Percentiles rank a stretch among this genome's conserved stretches.
Evolutionary conservation across 1,284 basidiomycete species (phyloP).

Genomic region (Tranzscheliella williamsii): DNA sequence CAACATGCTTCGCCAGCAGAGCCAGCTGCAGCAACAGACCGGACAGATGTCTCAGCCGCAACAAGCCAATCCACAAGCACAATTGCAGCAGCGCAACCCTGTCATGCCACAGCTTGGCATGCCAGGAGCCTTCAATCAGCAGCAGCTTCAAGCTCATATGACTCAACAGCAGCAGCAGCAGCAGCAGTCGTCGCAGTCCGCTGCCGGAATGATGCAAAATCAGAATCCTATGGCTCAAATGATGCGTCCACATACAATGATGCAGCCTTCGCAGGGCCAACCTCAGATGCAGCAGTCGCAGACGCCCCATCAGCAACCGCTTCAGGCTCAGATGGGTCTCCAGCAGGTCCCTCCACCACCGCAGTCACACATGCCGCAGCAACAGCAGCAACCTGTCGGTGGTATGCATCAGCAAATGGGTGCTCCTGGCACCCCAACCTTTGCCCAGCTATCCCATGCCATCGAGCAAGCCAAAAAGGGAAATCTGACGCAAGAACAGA

Average conservation of each 20-base stretch:
- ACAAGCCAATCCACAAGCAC: constrained; percentile 9
- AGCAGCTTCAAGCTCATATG: constrained; percentile 37
- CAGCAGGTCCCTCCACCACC: constrained; percentile 5
- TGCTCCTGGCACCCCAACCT: constrained; percentile 9
- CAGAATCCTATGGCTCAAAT: constrained; percentile 21
- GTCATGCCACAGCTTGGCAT: constrained; percentile 36
- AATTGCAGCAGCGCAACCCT: constrained; percentile 37
- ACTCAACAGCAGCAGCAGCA: constrained; percentile 39
- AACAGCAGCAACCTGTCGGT: constrained; percentile 4
- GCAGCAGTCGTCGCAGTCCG: too few relatives aligned
- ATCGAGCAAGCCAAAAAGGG: constrained; percentile 45
- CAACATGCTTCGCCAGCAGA: constrained; percentile 38
- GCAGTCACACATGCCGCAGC: constrained; percentile 2
- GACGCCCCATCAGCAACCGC: constrained; percentile 7
- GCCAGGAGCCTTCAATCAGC: constrained; percentile 35
- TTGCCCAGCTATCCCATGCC: constrained; percentile 36
- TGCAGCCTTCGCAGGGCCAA: constrained; percentile 20
- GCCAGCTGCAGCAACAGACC: constrained; percentile 28
- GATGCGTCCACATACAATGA: constrained; percentile 10
- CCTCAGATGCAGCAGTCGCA: constrained; percentile 12
- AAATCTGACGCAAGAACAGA: constrained; percentile 36
- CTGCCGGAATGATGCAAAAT: constrained; percentile 22
- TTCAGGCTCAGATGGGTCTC: constrained; percentile 5
- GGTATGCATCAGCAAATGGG: constrained; percentile 14
- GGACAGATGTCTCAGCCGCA: constrained; percentile 31